Evolutionary conservation across 2,329 filamentous ascomycete species (phyloP), one percentile per base, ranked within the genome.

Genomic region (Beauveria sp.): DNA sequence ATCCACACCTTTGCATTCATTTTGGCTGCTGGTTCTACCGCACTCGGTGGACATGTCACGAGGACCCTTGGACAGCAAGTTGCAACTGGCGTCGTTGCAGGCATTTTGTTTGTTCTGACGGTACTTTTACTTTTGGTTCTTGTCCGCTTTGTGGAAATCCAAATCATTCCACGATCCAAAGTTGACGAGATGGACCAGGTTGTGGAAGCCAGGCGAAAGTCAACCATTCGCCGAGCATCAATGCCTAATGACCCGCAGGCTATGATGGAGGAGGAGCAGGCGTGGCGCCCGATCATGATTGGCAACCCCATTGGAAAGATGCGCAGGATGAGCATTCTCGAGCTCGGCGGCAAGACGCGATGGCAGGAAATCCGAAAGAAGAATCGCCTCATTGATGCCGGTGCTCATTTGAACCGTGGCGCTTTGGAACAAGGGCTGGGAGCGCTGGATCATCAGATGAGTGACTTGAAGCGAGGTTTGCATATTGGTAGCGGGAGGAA

Each of bases 301-400:
- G 88, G 89, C 14, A 88, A 89, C 68, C 88, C 89, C 14, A 84
- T 83, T 50, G 84, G 86, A 52, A 87, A 85, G 71, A 84, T 82
- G 68, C 80, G 89, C 55, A 81, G 86, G 63, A 85, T 92, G 80
- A 91, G 84, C 69, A 71, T 91, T 26, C 75, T 93, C 18, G 89
- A 93, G 71, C 74, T 90, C 62, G 89, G 89, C 0, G 74, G 77
- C 42, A 77, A 88, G 78, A 87, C 82, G 56, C 78, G 89, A 46
- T 93, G 87, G 86, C 88, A 83, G 26, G 88, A 91, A 72, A 91
- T 93, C 63, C 78, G 84, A 63, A 80, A 75, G 66, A 82, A 79
- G 68, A 87, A 87, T 67, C 77, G 75, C 51, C 73, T 87, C 54
- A 79, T 86, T 53, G 82, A 85, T 65, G 71, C 71, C 8, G 71